Base-by-base conservation (phyloP, 208 protist genomes). In the Acanthamoeba rhysodes region DNA sequence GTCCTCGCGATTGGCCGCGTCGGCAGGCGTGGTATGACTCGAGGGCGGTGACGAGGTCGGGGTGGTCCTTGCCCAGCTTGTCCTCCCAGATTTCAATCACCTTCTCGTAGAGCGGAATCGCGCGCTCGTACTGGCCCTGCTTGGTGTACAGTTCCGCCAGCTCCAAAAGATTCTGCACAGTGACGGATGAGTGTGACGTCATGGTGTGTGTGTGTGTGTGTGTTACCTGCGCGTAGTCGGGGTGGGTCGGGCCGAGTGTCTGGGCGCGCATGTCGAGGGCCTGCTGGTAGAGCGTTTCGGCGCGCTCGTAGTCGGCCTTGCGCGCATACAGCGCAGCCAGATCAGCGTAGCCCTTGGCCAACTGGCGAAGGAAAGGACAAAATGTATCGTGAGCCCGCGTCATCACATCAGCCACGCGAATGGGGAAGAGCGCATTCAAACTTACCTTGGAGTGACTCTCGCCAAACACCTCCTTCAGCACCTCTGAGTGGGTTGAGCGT, bases 1-100 rank as follows among this genome's bases (percentile, higher is more conserved):
- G 34, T 53, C 72, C 72, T 53, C 72, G 72, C 34, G 72, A 48
- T 8, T 88, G 80, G 8, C 80, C 80, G 53, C 80, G 80, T 16
- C 80, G 80, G 29, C 80, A 88, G 50, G 80, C 88, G 41, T 93
- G 88, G 88, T 93, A 93, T 24, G 66, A 82, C 41, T 24, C 62
- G 9, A 93, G 45, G 34, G 88, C 88, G 29, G 70, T 24, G 64
- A 72, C 66, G 27, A 93, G 45, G 48, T 95, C 91, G 18, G 91
- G 91, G 55, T 95, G 91, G 53, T 95, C 76, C 57, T 87, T 82
- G 68, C 91, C 91, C 45, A 95, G 74, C 72, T 95, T 95, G 37
- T 95, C 91, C 74, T 95, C 72, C 91, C 91, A 95, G n/a, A 95
- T 95, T 53, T 95, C 91, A 50, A 95, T 82, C 50, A 93, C 88